Conservation (phyloP, 805 yeast species). For the Wickerhamiella bombiphila region DNA sequence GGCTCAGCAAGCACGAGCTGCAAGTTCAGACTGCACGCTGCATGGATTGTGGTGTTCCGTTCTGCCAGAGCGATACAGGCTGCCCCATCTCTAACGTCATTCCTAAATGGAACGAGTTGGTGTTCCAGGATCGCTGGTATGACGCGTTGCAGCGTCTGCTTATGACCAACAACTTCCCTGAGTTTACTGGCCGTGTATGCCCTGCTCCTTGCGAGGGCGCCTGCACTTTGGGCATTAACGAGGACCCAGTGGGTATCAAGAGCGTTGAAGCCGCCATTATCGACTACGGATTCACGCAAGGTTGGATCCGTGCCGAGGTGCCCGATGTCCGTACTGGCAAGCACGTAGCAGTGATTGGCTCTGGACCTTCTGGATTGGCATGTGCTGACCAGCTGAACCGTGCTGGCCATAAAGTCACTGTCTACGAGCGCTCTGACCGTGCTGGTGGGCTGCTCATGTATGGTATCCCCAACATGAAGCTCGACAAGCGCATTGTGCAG, state of each 20-base stretch:
- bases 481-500: constrained; percentile 83
- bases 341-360: constrained; percentile 75
- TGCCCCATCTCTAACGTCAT: constrained; percentile 95
- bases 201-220: constrained; percentile 99
- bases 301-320: constrained; percentile 82
- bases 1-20: constrained; percentile 75
- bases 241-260: constrained; percentile 92
- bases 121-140: constrained; percentile 86
- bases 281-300: constrained; percentile 90
- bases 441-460: constrained; percentile 96
- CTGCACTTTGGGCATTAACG: constrained; percentile 82
- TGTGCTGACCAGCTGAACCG: constrained; percentile 93
- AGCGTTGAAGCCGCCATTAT: constrained; percentile 92
- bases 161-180: constrained; percentile 98
- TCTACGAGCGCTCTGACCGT: constrained; percentile 87
- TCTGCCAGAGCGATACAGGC: constrained; percentile 95
- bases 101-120: constrained; percentile 96
- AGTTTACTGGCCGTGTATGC: constrained; percentile 94
- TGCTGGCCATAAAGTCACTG: constrained; percentile 87
- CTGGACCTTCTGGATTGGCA: constrained; percentile 96
- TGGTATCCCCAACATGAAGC: constrained; percentile 98
- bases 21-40: constrained; percentile 90
- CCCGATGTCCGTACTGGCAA: constrained; percentile 75
- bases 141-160: constrained; percentile 81
- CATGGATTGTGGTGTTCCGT: constrained; percentile 99